Evolutionary conservation across 495 filamentous ascomycete species (phyloP).

Genomic region (Podospora pseudoanserina): DNA sequence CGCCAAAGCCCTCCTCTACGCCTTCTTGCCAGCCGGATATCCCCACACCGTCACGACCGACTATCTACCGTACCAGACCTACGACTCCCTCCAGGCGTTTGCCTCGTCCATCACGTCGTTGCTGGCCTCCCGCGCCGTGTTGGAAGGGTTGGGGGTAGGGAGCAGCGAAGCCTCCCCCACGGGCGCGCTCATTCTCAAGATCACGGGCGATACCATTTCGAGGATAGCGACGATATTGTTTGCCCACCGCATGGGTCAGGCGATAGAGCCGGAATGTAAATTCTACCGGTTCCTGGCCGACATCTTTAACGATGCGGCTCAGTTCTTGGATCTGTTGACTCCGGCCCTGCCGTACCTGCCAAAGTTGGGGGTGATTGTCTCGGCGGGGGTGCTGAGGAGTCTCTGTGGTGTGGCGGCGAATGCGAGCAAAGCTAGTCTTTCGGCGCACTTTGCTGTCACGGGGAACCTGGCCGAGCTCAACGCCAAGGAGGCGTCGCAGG

Average conservation of each 20-base stretch:
- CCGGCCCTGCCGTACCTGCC: slow-evolving; percentile 67
- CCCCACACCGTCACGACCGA: slow-evolving; percentile 87
- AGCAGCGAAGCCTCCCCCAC: slow-evolving; percentile 82
- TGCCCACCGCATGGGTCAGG: slow-evolving; percentile 76
- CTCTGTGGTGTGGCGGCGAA: slow-evolving; percentile 88
- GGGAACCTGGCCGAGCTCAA: slow-evolving; percentile 94
- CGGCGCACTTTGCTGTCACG: slow-evolving; percentile 82
- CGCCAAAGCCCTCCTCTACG: slow-evolving; percentile 49
- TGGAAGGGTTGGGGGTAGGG: slow-evolving; percentile 91
- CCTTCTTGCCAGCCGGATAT: slow-evolving; percentile 92
- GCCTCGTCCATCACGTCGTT: slow-evolving; percentile 88
- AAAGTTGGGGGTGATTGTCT: slow-evolving; percentile 68
- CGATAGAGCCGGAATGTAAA: slow-evolving; percentile 94
- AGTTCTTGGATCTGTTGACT: slow-evolving; percentile 84
- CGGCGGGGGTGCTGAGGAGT: slow-evolving; percentile 71
- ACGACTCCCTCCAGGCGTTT: slow-evolving; percentile 92
- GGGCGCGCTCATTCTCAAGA: slow-evolving; percentile 77
- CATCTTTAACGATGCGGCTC: slow-evolving; percentile 86
- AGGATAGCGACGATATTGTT: slow-evolving; percentile 88
- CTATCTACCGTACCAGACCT: slow-evolving; percentile 70
- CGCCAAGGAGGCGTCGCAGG: slow-evolving; percentile 93
- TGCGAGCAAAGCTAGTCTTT: slow-evolving; percentile 84
- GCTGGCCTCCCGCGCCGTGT: slow-evolving; percentile 80
- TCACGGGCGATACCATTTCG: slow-evolving; percentile 80
- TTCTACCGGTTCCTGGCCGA: slow-evolving; percentile 88